Evolutionary conservation across 768 basidiomycete genomes (phyloP).

Genomic region (Boletus bicolor): DNA sequence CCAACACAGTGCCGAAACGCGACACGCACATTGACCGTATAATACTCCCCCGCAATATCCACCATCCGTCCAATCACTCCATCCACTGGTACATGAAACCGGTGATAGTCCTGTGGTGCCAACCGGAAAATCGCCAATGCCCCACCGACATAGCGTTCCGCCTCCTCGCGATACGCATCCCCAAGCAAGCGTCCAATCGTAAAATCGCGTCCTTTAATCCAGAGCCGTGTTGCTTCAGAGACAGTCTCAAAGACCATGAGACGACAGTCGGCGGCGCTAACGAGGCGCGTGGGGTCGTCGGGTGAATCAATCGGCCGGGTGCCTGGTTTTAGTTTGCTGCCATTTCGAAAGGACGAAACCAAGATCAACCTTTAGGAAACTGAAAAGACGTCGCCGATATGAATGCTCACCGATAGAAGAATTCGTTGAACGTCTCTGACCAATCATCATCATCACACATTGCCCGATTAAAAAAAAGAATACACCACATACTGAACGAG

Average conservation of each 20-base stretch:
- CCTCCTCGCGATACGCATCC: constrained; percentile 66
- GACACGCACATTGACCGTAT: constrained; percentile 85
- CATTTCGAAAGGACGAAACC: background rate
- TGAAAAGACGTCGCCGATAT: background rate
- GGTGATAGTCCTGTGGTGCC: constrained; percentile 94
- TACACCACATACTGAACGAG: constrained; percentile 67
- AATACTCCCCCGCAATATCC: constrained; percentile 87
- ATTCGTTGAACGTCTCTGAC: constrained; percentile 87
- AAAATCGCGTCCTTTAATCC: constrained; percentile 98
- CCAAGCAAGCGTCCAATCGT: constrained; percentile 77
- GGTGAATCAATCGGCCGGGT: constrained; percentile 75
- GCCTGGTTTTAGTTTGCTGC: constrained; percentile 78
- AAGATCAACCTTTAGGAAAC: background rate
- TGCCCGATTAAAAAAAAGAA: background rate
- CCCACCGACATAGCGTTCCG: constrained; percentile 72
- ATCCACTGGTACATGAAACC: constrained; percentile 87
- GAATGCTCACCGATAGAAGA: constrained; percentile 69
- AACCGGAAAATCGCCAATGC: constrained; percentile 86
- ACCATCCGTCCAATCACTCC: constrained; percentile 81
- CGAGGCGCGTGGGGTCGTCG: constrained; percentile 72
- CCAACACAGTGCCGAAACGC: background rate
- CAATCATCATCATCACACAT: background rate
- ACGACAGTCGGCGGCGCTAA: constrained; percentile 94
- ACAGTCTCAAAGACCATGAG: constrained; percentile 91
- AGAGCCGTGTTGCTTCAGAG: constrained; percentile 79